Evolutionary conservation across 73 alveolate genomes (phyloP), one percentile per base, ranked within the genome.

Genomic region (Paramecium tetraurelia): DNA sequence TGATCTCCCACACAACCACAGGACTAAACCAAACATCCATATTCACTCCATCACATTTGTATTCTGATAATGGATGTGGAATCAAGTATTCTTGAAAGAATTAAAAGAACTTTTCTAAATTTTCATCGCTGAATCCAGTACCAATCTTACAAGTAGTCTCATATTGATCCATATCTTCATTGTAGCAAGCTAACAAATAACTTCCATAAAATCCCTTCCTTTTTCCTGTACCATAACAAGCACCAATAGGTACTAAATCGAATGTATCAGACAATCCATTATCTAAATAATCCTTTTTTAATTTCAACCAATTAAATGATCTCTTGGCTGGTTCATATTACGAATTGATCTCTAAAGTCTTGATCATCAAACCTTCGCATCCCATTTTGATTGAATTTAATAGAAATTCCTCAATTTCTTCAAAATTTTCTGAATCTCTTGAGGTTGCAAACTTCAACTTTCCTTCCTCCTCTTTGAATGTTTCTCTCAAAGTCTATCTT

Each of bases 211-310:
- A 87, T 21, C 99, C 99, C 58, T 98, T 94, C 86, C 99, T 96
- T 96, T 99, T 99, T 20, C 99, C 99, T 92, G 96, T 96, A 35
- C 99, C 99, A 86, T 86, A 96, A 80, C 95, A 97, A 29, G 99
- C 99, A 31, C 99, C 99, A 6, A 99, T 97, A 18, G 99, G 99
- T n/a, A 99, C 99, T 77, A 99, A 95, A 88, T 99, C 99, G 46
- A 99, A 95, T 63, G 99, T 93, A 95, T 99, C 99, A 1, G 99
- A 99, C 72, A 98, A 92, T 4, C 99, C 99, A 21, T 97, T 96
- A 85, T 85, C 92, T 22, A 98, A 77, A 92, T 97, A 97, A 93
- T 98, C 99, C 94, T 99, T 99, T 95, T 99, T 98, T 71, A 99
- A 96, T 94, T 99, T 99, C 44, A 99, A 96, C 99, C 99, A 98